Base-by-base conservation (phyloP, 257 asterid species). In the Nicotiana sylvestris region DNA sequence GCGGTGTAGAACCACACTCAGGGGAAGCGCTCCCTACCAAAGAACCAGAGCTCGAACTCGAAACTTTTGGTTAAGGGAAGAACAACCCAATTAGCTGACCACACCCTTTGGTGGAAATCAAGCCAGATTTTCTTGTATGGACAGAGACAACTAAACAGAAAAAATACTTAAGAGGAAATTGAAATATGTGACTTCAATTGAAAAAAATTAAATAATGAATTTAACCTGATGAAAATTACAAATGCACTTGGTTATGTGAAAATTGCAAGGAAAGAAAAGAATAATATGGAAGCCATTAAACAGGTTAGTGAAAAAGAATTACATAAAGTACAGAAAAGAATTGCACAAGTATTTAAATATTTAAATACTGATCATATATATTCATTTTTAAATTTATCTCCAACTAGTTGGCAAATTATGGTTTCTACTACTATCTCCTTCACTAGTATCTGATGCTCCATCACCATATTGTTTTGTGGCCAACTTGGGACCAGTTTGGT, bases 371-470 rank as follows among this genome's bases (percentile, higher is more conserved):
- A 74, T 74, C 62, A 27, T 49, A 74, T 74, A 30, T 69, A 21
- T 27, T 74, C 78, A 74, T 74, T 66, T 32, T 9, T 15, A 57
- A 67, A 49, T 81, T 87, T 88, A 91, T 85, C 90, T 88, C 89
- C 88, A 70, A 77, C 84, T 83, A 81, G 86, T 55, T 66, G 88
- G 87, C 74, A 85, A 64, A 53, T 85, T 85, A 84, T 82, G 91
- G 88, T 78, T 84, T 87, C 85, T 85, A 83, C 88, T 82, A 86
- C 87, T 83, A 33, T 88, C 90, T 25, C 90, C 92, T 87, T 88
- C 92, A 76, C 88, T 86, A 13, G 86, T 80, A 80, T 89, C 88
- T 78, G 90, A 88, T 65, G 83, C 84, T 60, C 87, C 88, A 83
- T 91, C 92, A 49, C 85, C 72, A 72, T 66, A 67, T 80, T 81